phyloP scores from a whole-genome alignment of 192 early-diverging fungal genomes.

The Martensiomyces pterosporus region DNA sequence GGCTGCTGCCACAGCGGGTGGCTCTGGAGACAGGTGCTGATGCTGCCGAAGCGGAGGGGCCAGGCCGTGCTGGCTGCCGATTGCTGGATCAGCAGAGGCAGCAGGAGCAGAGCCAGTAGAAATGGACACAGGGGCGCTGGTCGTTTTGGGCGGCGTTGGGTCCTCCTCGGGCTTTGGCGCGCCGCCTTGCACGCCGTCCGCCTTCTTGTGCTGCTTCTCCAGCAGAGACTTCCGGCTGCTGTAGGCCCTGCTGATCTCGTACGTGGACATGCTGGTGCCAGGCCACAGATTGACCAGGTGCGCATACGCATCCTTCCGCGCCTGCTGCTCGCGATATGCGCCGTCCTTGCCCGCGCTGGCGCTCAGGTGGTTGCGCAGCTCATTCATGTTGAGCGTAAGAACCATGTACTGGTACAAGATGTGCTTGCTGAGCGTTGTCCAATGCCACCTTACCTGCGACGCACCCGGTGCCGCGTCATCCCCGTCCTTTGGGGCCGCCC shows the following conservation, averaged over 20 bases:
- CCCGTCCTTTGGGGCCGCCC: constrained; percentile 24
- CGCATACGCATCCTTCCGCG: constrained; percentile 49
- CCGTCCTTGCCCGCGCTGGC: constrained; percentile 21
- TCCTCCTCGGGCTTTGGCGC: background rate
- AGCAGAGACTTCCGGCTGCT: constrained; percentile 49
- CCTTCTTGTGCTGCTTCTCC: constrained; percentile 40
- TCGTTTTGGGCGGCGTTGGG: background rate
- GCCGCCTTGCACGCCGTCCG: constrained; percentile 6
- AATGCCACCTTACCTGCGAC: constrained; percentile 48
- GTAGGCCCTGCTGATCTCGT: constrained; percentile 51
- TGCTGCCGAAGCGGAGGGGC: too few species aligned
- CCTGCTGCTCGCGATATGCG: constrained; percentile 46
- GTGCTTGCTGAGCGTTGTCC: constrained; percentile 51
- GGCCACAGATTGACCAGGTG: constrained; percentile 49
- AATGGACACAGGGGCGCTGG: too few species aligned
- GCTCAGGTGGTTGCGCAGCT: constrained; percentile 35
- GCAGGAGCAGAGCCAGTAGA: too few species aligned
- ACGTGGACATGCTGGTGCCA: constrained; percentile 43
- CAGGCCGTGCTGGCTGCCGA: too few species aligned
- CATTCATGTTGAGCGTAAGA: constrained; percentile 37
- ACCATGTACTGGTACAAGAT: constrained; percentile 51
- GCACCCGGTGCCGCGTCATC: constrained; percentile 2
- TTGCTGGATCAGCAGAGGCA: too few species aligned
- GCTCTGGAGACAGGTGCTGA: too few species aligned
- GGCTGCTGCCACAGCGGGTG: too few species aligned